Conservation (phyloP, 768 basidiomycete genomes). For the Suillus variegatus region DNA sequence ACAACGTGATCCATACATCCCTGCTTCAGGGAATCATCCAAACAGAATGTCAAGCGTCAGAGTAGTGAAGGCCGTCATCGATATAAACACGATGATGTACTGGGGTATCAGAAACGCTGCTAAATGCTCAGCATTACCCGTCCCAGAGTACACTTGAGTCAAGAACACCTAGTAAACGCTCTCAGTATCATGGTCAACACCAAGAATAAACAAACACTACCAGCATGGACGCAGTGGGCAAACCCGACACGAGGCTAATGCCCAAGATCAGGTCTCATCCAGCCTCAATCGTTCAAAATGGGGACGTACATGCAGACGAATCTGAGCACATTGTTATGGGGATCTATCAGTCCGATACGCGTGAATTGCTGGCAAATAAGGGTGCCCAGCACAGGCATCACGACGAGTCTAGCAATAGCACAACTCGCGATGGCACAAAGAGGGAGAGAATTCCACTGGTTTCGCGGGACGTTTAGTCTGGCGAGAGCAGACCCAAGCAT, state of each 20-base stretch:
- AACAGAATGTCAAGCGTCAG: conserved; percentile 39
- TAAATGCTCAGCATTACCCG: conserved; percentile 62
- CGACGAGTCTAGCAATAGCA: conserved; percentile 53
- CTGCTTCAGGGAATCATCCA: conserved; percentile 14
- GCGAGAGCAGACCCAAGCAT: conserved; percentile 67
- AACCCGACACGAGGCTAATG: conserved; percentile 55
- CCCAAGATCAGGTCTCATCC: neutral
- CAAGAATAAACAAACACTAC: conserved; percentile 27
- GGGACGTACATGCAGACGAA: conserved; percentile 68
- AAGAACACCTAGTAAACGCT: conserved; percentile 48
- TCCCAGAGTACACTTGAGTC: conserved; percentile 67
- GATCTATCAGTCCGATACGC: conserved; percentile 44
- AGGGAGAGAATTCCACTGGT: conserved; percentile 46
- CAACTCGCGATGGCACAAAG: conserved; percentile 54
- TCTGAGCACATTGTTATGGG: conserved; percentile 56
- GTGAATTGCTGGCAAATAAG: conserved; percentile 55
- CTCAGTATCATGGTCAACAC: neutral
- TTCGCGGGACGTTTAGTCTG: conserved; percentile 49
- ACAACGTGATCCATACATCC: neutral
- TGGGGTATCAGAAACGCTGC: conserved; percentile 65
- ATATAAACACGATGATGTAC: conserved; percentile 41
- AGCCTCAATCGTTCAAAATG: neutral
- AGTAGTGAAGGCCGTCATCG: conserved; percentile 39
- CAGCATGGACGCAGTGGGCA: conserved; percentile 63
- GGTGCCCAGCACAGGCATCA: conserved; percentile 64